Evolutionary conservation across 768 basidiomycete genomes (phyloP), one percentile per base, ranked within the genome.

Genomic region (Butyriboletus loyo): DNA sequence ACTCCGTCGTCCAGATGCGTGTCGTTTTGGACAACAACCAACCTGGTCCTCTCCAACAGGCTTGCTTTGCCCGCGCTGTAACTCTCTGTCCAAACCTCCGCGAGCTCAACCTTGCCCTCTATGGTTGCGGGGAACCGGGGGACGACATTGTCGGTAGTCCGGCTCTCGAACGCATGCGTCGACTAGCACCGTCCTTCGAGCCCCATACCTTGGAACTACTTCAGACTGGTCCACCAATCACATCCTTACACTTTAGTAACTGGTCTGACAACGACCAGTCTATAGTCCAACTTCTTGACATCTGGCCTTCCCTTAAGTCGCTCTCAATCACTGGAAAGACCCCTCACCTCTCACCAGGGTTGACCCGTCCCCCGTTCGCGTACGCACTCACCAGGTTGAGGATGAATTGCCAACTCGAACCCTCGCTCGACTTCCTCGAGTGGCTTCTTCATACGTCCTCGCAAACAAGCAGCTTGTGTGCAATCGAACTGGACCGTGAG

Each of bases 21-120:
- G 78, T 80, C 31, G 74, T 82, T 34, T 61, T 90, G 48, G 88
- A 89, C 72, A 75, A 80, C 62, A 87, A 85, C 60, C 85, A 89
- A 54, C 87, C 84, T 14, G 73, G 69, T 41, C 73, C 77, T 30
- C 75, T 89, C 40, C 72, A 76, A 45, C 78, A 80, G 50, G 70
- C 69, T 25, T 78, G 81, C 19, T 84, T 89, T 64, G 83, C 82
- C 24, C 69, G 71, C 35, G 84, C 81, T 8, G 77, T 87, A 46
- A 71, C 73, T 7, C 66, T 76, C 19, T 89, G 85, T 61, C 83
- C 84, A 19, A 80, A 82, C 55, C 70, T 89, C 19, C 70, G 73
- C 36, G 75, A 79, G 46, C 71, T 89, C 37, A 70, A 71, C 56
- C 74, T 89, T 28, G 70, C 83, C 6, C 68, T 86, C 4, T 89